Evolutionary conservation across 1,139 yeast species (phyloP).

Genomic region (Candida albicans): DNA sequence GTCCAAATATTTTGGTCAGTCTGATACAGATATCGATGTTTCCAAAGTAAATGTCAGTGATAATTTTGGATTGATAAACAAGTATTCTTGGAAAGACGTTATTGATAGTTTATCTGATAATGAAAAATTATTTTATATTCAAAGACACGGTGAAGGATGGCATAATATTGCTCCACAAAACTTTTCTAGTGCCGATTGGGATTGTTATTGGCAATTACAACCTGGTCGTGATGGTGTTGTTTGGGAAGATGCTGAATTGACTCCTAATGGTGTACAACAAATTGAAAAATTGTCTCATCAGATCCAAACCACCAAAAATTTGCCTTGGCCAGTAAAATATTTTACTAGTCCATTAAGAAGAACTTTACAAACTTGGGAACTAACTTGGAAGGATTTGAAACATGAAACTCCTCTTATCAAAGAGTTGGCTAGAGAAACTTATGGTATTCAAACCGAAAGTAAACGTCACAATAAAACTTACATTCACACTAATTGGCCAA

Average conservation of each 20-base stretch:
- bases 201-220: conserved; percentile 32
- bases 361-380: conserved; percentile 34
- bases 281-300: conserved; percentile 19
- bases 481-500: conserved; percentile 23
- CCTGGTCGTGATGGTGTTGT: conserved; percentile 31
- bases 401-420: conserved; percentile 22
- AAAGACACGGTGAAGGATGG: conserved; percentile 44
- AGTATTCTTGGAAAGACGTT: conserved; percentile 20
- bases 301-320: conserved; percentile 16
- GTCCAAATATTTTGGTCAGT: conserved; percentile 22
- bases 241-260: conserved; percentile 42
- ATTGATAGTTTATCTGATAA: conserved; percentile 10
- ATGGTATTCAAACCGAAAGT: conserved; percentile 40
- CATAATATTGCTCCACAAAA: conserved; percentile 19
- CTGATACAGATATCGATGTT: conserved; percentile 15
- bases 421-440: conserved; percentile 38
- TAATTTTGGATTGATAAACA: conserved; percentile 22
- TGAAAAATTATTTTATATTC: conserved; percentile 33
- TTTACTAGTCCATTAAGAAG: conserved; percentile 39
- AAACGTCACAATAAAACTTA: conserved; percentile 31
- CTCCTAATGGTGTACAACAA: conserved; percentile 28
- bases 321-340: conserved; percentile 30
- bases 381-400: conserved; percentile 25
- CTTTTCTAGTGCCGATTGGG: conserved; percentile 29
- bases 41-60: conserved; percentile 13